Evolutionary conservation across 106 monocot species (phyloP).

Genomic region (Dioscorea zingiberensis): DNA sequence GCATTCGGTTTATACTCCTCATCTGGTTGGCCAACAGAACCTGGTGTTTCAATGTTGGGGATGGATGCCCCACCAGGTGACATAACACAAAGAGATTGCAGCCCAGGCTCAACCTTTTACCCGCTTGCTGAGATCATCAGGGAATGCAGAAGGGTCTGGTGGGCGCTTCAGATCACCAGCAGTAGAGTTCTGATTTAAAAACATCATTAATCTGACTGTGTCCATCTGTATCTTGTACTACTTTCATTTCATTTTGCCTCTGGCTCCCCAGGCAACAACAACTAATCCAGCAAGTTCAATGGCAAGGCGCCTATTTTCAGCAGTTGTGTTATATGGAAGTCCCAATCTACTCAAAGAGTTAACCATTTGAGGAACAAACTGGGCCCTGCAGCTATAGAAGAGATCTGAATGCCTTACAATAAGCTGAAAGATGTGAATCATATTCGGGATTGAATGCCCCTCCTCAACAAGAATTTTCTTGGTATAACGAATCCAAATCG

Average conservation of each 20-base stretch:
- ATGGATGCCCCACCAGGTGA: slow-evolving; percentile 80
- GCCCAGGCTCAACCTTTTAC: slow-evolving; percentile 97
- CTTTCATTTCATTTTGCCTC: slow-evolving; percentile 91
- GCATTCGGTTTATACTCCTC: slow-evolving; percentile 99
- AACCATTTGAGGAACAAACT: slow-evolving; percentile 99
- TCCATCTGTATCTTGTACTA: slow-evolving; percentile 49
- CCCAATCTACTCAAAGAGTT: slow-evolving; percentile 95
- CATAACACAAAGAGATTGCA: slow-evolving; percentile 90
- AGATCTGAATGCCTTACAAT: slow-evolving; percentile 96
- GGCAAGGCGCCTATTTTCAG: slow-evolving; percentile 93
- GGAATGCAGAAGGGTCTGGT: slow-evolving; percentile 60
- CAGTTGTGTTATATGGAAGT: slow-evolving; percentile 81
- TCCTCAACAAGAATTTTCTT: slow-evolving; percentile 99
- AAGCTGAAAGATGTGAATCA: slow-evolving; percentile 99
- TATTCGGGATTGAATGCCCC: slow-evolving; percentile 97
- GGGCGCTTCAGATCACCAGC: slow-evolving; percentile 58
- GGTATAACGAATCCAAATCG: slow-evolving; percentile 98
- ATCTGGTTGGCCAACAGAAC: slow-evolving; percentile 81
- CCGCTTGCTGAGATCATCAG: slow-evolving; percentile 88
- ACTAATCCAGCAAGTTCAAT: slow-evolving; percentile 99
- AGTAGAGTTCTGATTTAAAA: slow-evolving; percentile 40
- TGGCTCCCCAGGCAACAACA: slow-evolving; percentile 97
- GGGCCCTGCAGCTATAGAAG: slow-evolving; percentile 97
- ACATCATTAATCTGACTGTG: slow-evolving; percentile 47
- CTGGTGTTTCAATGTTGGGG: slow-evolving; percentile 88